Base-by-base conservation (phyloP, 257 asterid species). In the Datura wrightii region DNA sequence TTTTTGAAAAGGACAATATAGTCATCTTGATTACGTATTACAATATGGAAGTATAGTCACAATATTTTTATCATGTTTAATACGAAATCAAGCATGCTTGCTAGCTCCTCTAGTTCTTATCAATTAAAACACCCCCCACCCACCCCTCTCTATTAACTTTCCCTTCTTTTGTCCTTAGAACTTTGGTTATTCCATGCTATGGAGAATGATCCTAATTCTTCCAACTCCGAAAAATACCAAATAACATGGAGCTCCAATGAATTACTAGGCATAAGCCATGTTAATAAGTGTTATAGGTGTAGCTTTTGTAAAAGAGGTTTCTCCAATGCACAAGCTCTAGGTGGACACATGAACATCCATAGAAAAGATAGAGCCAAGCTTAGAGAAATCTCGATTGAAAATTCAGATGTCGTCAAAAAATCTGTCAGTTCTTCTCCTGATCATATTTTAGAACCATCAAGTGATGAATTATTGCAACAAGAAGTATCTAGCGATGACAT, bases 271-370 rank as follows among this genome's bases (percentile, higher is more conserved):
- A 80, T 13, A 19, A 86, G 83, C 10, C 88, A 87, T 24, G 31
- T 24, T 24, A 41, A 85, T 39, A 92, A 84, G 84, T 79, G 89
- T 16, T 94, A 86, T 15, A 80, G 79, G 55, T 94, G 98, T 88
- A 85, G 87, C 5, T 94, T 94, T 84, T 94, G 98, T 83, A 88
- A 88, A 79, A 87, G 94, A 39, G 93, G 93, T 0, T 94, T 94
- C 55, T 90, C 95, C 5, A 94, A 93, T 87, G 97, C 98, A 1
- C 97, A 93, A 76, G 98, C 98, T 3, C 86, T 94, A 36, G 97
- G 98, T 11, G 98, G 98, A 42, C 98, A 94, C 81, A 93, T 93
- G 98, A 94, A 93, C 79, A 90, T 93, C 10, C 98, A 94, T 85
- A 79, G 98, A 59, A 94, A 86, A 86, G 98, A 93, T 72, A 88